Conservation (phyloP, 2,329 filamentous ascomycete species). For the Tolypocladium endophyticum region DNA sequence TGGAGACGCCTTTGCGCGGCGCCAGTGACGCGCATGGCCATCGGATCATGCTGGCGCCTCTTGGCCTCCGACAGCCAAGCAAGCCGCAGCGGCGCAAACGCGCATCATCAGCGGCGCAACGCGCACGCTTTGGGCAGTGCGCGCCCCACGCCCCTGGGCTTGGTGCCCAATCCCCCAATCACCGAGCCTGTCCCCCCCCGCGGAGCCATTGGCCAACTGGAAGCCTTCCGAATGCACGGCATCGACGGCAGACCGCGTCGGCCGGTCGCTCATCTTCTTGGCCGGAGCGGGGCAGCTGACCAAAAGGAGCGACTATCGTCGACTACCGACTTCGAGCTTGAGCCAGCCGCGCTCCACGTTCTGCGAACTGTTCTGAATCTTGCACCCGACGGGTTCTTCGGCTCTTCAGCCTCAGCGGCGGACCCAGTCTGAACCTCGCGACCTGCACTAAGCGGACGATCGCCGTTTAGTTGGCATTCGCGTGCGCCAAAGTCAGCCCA, state of each 20-base stretch:
- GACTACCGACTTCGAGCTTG: background rate
- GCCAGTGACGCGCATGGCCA: slow-evolving; percentile 8
- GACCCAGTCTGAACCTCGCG: background rate
- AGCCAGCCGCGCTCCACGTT: background rate
- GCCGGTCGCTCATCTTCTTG: background rate
- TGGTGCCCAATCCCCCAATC: slow-evolving; percentile 1
- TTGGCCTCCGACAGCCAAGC: background rate
- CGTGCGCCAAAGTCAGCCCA: background rate
- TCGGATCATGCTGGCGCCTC: slow-evolving; percentile 3
- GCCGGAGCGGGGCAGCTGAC: background rate
- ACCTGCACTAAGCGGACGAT: background rate
- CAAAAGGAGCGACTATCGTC: background rate
- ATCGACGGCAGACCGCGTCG: background rate
- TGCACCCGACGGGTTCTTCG: background rate
- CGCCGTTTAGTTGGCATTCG: background rate
- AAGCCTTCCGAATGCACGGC: background rate
- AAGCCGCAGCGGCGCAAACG: background rate
- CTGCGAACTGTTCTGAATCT: background rate
- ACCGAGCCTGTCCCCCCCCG: background rate
- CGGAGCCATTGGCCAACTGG: background rate
- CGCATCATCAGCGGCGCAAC: background rate
- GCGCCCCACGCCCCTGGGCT: background rate
- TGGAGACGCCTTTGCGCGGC: background rate
- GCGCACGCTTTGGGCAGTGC: background rate
- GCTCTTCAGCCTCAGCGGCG: slow-evolving; percentile 1